phyloP scores from a whole-genome alignment of 345 rosid species.

The Acer saccharum region DNA sequence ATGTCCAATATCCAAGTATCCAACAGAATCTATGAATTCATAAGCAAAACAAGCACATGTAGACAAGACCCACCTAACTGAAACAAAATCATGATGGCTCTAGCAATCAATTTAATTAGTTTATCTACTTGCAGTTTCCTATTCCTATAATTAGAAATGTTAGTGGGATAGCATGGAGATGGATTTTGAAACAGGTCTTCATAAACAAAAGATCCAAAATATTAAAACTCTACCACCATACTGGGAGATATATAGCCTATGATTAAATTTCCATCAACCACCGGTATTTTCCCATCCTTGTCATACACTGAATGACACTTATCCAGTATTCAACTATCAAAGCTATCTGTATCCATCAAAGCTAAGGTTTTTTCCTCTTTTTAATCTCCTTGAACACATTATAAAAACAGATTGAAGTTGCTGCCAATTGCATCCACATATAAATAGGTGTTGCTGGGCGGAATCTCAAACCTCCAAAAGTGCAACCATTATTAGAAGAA shows the following conservation, averaged over 20 bases:
- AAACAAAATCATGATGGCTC: neutral
- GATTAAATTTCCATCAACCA: neutral
- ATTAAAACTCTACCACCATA: neutral
- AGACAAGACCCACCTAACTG: neutral
- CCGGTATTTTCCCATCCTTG: neutral
- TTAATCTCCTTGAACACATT: neutral
- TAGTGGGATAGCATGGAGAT: neutral
- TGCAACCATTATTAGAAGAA: conserved; percentile 24
- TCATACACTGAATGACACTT: neutral
- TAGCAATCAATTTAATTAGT: neutral
- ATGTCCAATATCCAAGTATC: too few relatives aligned
- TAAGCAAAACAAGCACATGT: neutral
- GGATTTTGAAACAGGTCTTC: neutral
- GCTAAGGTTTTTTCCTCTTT: neutral
- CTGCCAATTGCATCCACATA: conserved; percentile 20
- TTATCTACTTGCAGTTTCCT: neutral
- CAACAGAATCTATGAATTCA: too few relatives aligned
- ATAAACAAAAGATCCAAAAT: neutral
- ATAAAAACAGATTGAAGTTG: conserved; percentile 15
- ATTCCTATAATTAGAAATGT: neutral
- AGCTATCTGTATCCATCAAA: too few relatives aligned
- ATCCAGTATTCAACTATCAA: too few relatives aligned
- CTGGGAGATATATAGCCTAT: neutral
- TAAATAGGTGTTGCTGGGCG: conserved; percentile 14
- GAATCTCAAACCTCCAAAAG: conserved; percentile 27